Conservation (phyloP, 768 basidiomycete species). For the Auriculariales sp. region DNA sequence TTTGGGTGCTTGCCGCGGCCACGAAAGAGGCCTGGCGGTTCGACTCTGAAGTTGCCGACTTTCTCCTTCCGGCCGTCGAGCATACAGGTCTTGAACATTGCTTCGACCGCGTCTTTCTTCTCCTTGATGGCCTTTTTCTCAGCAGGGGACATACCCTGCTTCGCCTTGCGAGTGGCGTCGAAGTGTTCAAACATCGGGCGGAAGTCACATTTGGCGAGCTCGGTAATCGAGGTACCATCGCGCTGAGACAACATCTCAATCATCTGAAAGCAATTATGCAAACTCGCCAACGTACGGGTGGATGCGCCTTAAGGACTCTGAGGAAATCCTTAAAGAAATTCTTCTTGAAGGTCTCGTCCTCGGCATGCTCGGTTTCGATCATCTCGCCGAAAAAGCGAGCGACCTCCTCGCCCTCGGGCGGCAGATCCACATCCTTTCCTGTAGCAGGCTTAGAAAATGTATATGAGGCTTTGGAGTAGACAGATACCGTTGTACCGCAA, state of each 20-base stretch:
- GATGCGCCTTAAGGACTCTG: constrained; percentile 58
- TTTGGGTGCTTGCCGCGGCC: constrained; percentile 97
- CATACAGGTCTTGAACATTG: constrained; percentile 70
- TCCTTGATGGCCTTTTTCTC: constrained; percentile 91
- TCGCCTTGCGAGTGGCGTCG: constrained; percentile 83
- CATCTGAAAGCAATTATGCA: not conserved
- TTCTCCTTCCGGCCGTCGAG: constrained; percentile 97
- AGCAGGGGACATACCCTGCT: constrained; percentile 68
- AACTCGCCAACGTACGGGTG: constrained; percentile 49
- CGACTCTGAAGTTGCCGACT: constrained; percentile 93
- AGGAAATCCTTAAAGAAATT: constrained; percentile 95
- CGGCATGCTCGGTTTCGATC: constrained; percentile 82
- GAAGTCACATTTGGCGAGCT: constrained; percentile 81
- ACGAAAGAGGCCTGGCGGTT: constrained; percentile 96
- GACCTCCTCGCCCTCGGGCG: constrained; percentile 85
- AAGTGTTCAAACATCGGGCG: constrained; percentile 87
- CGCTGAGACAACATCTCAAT: constrained; percentile 24
- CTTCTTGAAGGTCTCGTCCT: constrained; percentile 76
- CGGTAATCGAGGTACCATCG: constrained; percentile 58
- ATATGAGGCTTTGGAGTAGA: constrained; percentile 2
- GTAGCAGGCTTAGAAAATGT: constrained; percentile 6
- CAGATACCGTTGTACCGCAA: constrained; percentile 86
- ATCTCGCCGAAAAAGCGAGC: constrained; percentile 92
- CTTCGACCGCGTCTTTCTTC: constrained; percentile 69
- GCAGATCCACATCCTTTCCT: constrained; percentile 71